phyloP scores from a whole-genome alignment of 1,284 basidiomycete genomes.

The Ganoderma lingzhi region DNA sequence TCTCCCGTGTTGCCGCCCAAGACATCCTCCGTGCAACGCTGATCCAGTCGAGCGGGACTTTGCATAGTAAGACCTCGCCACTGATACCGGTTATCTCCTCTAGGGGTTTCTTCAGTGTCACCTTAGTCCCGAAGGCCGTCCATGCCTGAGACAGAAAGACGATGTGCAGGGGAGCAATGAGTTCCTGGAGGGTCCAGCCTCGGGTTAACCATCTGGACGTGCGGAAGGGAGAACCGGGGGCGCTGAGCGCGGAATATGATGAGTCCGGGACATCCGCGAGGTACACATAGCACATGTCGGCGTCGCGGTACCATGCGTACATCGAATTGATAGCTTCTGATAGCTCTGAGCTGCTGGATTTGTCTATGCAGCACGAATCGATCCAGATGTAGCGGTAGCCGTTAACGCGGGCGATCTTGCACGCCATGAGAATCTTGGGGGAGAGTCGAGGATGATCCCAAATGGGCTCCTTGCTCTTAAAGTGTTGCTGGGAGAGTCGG shows the following conservation, averaged over 20 bases:
- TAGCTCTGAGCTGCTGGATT: not conserved
- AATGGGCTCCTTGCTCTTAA: not conserved
- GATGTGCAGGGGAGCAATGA: not conserved
- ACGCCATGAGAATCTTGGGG: not conserved
- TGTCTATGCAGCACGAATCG: slow-evolving; percentile 2
- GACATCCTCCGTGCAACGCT: slow-evolving; percentile 22
- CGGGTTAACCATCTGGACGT: not conserved
- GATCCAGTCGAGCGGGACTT: not conserved
- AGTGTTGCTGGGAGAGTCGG: not conserved
- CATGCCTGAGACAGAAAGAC: not conserved
- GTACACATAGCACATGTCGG: not conserved
- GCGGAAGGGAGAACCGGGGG: not conserved
- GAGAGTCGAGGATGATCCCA: not conserved
- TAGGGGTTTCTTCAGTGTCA: not conserved
- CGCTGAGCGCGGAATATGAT: not conserved
- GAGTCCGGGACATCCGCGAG: slow-evolving; percentile 19
- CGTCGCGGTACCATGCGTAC: not conserved
- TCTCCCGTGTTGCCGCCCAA: slow-evolving; percentile 14
- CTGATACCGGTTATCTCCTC: not conserved
- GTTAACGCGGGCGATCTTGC: not conserved
- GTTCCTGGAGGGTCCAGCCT: not conserved
- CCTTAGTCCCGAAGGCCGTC: not conserved
- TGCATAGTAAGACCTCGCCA: not conserved
- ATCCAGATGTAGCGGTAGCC: slow-evolving; percentile 1
- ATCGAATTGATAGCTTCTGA: not conserved